Evolutionary conservation across 148 eudicot species (phyloP).

Genomic region (Oxyria digyna): DNA sequence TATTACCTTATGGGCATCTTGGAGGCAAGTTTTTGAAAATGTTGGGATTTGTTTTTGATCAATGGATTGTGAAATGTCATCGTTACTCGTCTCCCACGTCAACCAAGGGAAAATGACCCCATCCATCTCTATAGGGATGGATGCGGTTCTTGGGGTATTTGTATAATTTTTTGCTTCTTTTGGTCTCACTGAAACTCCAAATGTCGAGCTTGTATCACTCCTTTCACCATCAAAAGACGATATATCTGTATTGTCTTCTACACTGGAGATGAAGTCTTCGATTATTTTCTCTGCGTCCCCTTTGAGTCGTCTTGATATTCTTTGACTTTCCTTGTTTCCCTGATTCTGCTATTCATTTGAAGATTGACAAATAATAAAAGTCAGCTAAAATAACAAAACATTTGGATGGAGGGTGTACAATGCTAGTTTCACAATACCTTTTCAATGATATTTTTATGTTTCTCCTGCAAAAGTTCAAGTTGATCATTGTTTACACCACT

Average conservation of each 20-base stretch:
- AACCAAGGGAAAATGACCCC: constrained; percentile 89
- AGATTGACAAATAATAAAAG: neutral
- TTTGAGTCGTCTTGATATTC: constrained; percentile 32
- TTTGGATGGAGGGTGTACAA: neutral
- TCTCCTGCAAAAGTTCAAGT: neutral
- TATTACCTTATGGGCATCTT: constrained; percentile 44
- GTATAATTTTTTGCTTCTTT: constrained; percentile 28
- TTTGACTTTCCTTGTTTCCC: constrained; percentile 58
- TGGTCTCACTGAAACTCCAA: constrained; percentile 36
- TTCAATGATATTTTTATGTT: neutral
- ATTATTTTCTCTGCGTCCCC: constrained; percentile 80
- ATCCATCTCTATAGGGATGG: constrained; percentile 55
- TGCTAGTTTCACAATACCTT: constrained; percentile 1
- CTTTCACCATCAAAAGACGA: constrained; percentile 93
- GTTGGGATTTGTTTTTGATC: constrained; percentile 28
- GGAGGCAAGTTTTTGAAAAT: constrained; percentile 37
- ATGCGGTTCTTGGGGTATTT: constrained; percentile 19
- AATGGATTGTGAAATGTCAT: constrained; percentile 25
- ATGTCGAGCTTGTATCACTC: constrained; percentile 69
- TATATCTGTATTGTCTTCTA: constrained; percentile 73
- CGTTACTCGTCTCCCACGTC: constrained; percentile 79
- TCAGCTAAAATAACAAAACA: neutral
- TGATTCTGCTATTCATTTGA: constrained; percentile 15
- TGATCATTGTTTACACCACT: too few species aligned
- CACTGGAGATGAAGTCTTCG: constrained; percentile 76